Conservation (phyloP, 495 filamentous ascomycete species). For the Podospora australis region DNA sequence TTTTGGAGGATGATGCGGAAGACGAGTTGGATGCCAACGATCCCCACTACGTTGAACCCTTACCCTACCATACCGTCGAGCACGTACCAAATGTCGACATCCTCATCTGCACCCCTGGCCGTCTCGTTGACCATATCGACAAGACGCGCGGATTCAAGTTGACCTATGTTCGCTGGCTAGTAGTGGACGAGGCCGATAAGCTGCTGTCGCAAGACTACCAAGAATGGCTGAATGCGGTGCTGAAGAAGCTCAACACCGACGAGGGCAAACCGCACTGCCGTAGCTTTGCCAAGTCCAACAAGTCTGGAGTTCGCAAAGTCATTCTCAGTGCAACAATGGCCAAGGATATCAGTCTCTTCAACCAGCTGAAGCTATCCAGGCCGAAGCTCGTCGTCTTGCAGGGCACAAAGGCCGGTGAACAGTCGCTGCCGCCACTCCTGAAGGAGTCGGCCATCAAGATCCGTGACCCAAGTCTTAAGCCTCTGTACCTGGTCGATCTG, state of each 20-base stretch:
- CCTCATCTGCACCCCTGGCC: constrained; percentile 85
- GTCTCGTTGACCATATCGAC: constrained; percentile 84
- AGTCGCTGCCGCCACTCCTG: constrained; percentile 63
- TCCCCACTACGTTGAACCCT: constrained; percentile 16
- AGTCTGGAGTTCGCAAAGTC: constrained; percentile 57
- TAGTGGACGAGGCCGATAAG: constrained; percentile 92
- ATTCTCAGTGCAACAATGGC: constrained; percentile 93
- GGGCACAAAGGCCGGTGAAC: constrained; percentile 31
- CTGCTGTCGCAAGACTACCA: constrained; percentile 88
- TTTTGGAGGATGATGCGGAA: no score
- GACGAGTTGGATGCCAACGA: constrained; percentile 21
- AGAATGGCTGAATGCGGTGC: constrained; percentile 75
- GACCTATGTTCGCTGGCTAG: constrained; percentile 70
- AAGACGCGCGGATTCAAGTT: constrained; percentile 74
- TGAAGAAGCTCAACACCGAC: constrained; percentile 52
- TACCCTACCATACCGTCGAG: constrained; percentile 55
- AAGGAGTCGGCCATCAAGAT: constrained; percentile 70
- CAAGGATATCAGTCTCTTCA: constrained; percentile 72
- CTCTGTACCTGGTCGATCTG: constrained; percentile 67
- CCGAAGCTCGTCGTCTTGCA: constrained; percentile 75
- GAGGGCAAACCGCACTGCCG: constrained; percentile 25
- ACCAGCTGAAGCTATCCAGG: constrained; percentile 60
- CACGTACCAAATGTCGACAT: constrained; percentile 73
- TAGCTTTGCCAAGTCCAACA: constrained; percentile 44
- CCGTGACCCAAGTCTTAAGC: constrained; percentile 70